phyloP scores from a whole-genome alignment of 768 basidiomycete species.

The Lactarius tabidus region DNA sequence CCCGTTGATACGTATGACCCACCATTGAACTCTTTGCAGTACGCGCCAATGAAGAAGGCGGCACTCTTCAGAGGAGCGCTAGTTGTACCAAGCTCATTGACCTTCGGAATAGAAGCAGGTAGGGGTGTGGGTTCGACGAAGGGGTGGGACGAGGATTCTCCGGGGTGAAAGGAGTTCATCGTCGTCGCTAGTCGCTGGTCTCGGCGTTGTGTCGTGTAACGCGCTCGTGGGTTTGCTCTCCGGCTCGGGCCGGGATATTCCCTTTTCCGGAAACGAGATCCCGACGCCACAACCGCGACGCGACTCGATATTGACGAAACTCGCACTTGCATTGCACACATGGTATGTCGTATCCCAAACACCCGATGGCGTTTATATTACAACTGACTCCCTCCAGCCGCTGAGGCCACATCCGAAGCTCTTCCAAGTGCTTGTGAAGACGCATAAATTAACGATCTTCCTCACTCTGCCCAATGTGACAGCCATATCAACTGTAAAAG shows the following conservation, averaged over 20 bases:
- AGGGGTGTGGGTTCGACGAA: conserved; percentile 65
- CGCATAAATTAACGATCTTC: conserved; percentile 66
- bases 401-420: conserved; percentile 54
- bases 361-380: not conserved
- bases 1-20: conserved; percentile 30
- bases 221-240: not conserved
- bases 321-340: not conserved
- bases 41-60: conserved; percentile 92
- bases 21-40: conserved; percentile 98
- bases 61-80: conserved; percentile 95
- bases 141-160: conserved; percentile 44
- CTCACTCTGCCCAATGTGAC: conserved; percentile 51
- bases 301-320: not conserved
- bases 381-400: conserved; percentile 37
- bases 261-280: not conserved
- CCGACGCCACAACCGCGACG: conserved; percentile 16
- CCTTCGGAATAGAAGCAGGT: conserved; percentile 65
- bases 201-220: conserved; percentile 16
- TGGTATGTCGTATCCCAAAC: conserved; percentile 11
- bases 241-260: not conserved
- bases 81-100: conserved; percentile 83
- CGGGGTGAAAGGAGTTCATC: conserved; percentile 53
- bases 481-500: conserved; percentile 56
- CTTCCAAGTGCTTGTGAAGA: conserved; percentile 66
- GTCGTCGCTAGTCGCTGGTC: conserved; percentile 27